Evolutionary conservation across 345 rosid genomes (phyloP), one percentile per base, ranked within the genome.

Genomic region (Rhodamnia argentea): DNA sequence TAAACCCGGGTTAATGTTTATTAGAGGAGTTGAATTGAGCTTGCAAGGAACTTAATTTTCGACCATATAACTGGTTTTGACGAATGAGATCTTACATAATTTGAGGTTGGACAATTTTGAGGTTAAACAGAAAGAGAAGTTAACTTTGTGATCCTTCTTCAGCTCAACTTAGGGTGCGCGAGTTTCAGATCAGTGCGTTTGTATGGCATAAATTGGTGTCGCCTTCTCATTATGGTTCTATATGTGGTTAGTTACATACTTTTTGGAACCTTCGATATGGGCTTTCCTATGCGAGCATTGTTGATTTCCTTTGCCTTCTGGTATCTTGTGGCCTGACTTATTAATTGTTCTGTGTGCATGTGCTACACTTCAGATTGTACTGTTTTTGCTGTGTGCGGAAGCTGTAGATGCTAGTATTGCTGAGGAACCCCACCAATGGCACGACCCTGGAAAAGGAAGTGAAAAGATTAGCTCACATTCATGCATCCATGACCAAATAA

Each of bases 401-500:
- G 93, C 89, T 89, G 87, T 87, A 76, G 86, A 87, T 54, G 96
- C 91, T 1, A 90, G 90, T 62, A 81, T 84, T 40, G 88, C 64
- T 82, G 94, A 88, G 60, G 87, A 88, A 75, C 92, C 85, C 23
- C 57, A 83, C 60, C 93, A 84, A 70, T 83, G 89, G 90, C 89
- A 87, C 64, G 92, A 87, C 85, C 57, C 86, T 70, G 94, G 90
- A 78, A 89, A 89, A 85, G 94, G 90, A 88, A 88, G 83, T 84
- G 91, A 89, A 62, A 89, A 88, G 51, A 84, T 96, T 81, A 87
- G 86, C 26, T 91, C 98, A 24, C 99, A 97, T 90, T 97, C 99
- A 16, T 97, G 99, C 58, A 97, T 97, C 54, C 99, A 97, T 88
- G 99, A 94, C 89, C 94, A 95, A 90, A 97, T 97, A 88, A 90